A percentile compares a stretch with the other conserved stretches of the same genome.
phyloP scores from a whole-genome alignment of 208 protist species.

The Acanthamoeba rhysodes region DNA sequence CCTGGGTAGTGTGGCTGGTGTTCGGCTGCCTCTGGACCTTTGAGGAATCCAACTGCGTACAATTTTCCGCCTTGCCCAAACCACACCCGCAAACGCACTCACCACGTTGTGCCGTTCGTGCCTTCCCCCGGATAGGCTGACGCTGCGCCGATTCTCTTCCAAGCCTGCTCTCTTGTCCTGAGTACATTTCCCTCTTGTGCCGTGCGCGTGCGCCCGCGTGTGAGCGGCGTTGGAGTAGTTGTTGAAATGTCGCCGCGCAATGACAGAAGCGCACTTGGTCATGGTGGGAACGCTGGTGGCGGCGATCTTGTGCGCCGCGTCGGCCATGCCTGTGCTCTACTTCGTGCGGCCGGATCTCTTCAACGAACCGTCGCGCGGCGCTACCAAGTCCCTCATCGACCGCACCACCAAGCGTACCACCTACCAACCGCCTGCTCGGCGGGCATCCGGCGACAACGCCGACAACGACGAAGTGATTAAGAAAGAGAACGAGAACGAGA shows the following conservation, averaged over 20 bases:
- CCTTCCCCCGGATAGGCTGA: neutral
- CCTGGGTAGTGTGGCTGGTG: slow-evolving; percentile 22
- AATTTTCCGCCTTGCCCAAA: neutral
- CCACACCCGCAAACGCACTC: neutral
- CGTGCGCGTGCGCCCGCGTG: too few species aligned
- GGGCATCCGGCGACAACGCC: neutral
- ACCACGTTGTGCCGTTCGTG: neutral
- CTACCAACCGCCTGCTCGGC: neutral
- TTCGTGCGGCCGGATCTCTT: slow-evolving; percentile 17
- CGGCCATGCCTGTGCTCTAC: slow-evolving; percentile 5
- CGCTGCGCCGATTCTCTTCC: neutral
- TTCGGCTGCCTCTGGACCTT: slow-evolving; percentile 36
- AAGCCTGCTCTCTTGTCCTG: neutral
- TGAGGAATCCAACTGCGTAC: slow-evolving; percentile 32
- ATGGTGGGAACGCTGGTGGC: neutral
- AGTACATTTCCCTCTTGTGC: neutral
- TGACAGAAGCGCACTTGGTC: neutral
- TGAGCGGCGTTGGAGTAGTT: neutral
- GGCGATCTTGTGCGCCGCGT: neutral
- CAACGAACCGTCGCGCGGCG: neutral
- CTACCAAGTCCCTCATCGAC: neutral
- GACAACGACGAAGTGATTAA: neutral
- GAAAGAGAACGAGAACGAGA: neutral
- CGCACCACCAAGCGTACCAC: neutral
- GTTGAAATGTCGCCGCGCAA: neutral